Evolutionary conservation across 768 basidiomycete species (phyloP), one percentile per base, ranked within the genome.

Genomic region (Mycena pura): DNA sequence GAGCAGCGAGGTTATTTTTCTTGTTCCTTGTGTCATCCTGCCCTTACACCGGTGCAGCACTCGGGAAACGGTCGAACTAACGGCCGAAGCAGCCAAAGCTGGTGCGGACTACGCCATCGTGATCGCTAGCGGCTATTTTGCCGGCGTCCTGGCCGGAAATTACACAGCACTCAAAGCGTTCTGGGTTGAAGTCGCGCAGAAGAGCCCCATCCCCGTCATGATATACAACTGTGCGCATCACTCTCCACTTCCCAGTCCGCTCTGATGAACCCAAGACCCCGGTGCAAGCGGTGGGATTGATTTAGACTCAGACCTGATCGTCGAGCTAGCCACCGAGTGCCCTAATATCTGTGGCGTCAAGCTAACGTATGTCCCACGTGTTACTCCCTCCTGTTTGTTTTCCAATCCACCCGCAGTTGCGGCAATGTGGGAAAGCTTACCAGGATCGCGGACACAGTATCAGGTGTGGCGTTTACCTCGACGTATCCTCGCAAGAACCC

Each of bases 401-500:
- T 71, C 15, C 66, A 62, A 43, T 57, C 48, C 36, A 24, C 17
- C 38, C 24, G 60, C 66, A 93, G 92, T 40, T 96, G 95, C 69
- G 94, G 92, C 27, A 93, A 91, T 69, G 92, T 97, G 63, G 95
- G 95, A 47, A 96, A 96, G 76, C 82, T 96, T 67, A 92, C 92
- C 27, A 84, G 95, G 67, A 90, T 96, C 64, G 87, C 89, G 47
- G 88, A 88, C 41, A 78, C 81, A 10, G 84, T 92, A 7, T 83
- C 90, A 14, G 76, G 78, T 31, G 72, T 84, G 7, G 72, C 77
- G 5, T 95, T 94, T 75, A 63, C 75, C 17, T 71, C 80, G 27
- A 69, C 76, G 31, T 78, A 89, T 74, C 92, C 93, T 41, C 88
- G 92, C 71, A 88, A 85, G 76, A 84, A 86, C 69, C 69, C 79